Percentiles rank a stretch among this genome's conserved stretches.
Evolutionary conservation across 1,139 yeast genomes (phyloP).

Genomic region (Hanseniaspora gamundiae): DNA sequence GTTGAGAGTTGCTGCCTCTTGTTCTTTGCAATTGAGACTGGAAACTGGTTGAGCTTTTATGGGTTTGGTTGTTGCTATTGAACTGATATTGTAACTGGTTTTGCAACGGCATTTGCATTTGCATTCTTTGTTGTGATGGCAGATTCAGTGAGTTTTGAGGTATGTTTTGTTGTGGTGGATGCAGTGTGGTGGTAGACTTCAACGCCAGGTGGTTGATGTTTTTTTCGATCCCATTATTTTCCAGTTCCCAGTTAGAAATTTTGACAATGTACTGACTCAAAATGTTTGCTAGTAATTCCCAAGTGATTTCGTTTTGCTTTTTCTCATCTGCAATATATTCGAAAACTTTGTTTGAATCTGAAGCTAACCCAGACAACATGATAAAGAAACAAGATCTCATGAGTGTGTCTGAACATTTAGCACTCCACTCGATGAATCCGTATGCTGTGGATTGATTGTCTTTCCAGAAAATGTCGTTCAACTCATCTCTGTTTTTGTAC

Average conservation of each 20-base stretch:
- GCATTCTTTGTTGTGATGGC: not conserved
- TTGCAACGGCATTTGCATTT: not conserved
- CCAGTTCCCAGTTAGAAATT: slow-evolving; percentile 26
- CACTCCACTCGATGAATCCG: slow-evolving; percentile 84
- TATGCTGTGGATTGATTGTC: slow-evolving; percentile 49
- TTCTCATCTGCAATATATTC: slow-evolving; percentile 26
- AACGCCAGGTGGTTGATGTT: not conserved
- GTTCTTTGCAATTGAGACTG: slow-evolving; percentile 4
- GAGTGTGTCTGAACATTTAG: slow-evolving; percentile 69
- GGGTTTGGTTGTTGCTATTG: not conserved
- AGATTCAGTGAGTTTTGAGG: not conserved
- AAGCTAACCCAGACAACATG: slow-evolving; percentile 62
- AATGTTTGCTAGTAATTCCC: slow-evolving; percentile 47
- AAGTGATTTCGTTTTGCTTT: slow-evolving; percentile 38
- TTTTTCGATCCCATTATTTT: not conserved
- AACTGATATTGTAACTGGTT: not conserved
- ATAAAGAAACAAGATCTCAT: slow-evolving; percentile 76
- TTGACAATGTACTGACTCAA: slow-evolving; percentile 44
- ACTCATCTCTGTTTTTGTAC: slow-evolving; percentile 47
- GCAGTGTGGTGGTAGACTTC: not conserved
- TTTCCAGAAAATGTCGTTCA: slow-evolving; percentile 58
- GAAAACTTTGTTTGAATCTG: slow-evolving; percentile 26
- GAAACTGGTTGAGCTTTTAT: too few relatives aligned
- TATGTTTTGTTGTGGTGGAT: not conserved
- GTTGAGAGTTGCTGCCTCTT: slow-evolving; percentile 16